These are phyloP conservation scores for Penicillium cinerascens DNA, from an alignment of 495 filamentous ascomycete species.

Conservation along the genomic window DNA sequence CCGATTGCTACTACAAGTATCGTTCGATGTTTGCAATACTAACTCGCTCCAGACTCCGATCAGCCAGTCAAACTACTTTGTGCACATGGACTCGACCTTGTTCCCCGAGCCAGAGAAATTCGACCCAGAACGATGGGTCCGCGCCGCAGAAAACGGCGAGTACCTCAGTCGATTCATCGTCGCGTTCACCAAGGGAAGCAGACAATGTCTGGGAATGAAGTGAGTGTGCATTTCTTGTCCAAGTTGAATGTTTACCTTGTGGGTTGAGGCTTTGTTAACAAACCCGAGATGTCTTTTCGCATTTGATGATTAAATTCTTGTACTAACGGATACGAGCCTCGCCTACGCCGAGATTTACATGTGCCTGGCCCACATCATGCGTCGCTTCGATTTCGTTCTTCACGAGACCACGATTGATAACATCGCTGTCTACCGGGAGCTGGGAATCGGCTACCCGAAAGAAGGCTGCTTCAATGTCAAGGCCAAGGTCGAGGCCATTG, in stretches of 20 bases:
- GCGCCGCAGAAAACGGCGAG: conserved; percentile 16
- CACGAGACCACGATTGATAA: conserved; percentile 36
- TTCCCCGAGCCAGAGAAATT: conserved; percentile 47
- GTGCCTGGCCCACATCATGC: conserved; percentile 32
- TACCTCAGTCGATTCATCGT: conserved; percentile 34
- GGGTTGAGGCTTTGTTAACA: too few species aligned
- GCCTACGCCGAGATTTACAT: conserved; percentile 40
- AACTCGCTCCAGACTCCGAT: conserved; percentile 36
- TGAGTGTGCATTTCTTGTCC: conserved; percentile 13
- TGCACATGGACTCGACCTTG: conserved; percentile 43
- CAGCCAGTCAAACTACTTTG: conserved; percentile 44
- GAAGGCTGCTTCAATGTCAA: conserved; percentile 15
- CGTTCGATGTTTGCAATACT: conserved; percentile 2
- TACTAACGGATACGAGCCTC: conserved; percentile 20
- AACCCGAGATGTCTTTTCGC: too few species aligned
- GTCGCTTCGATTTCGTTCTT: conserved; percentile 35
- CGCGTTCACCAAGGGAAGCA: conserved; percentile 43
- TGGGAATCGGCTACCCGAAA: conserved; percentile 18
- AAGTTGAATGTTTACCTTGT: neutral
- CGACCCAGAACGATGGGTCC: conserved; percentile 50
- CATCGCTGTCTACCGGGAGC: conserved; percentile 25
- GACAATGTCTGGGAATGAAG: conserved; percentile 48
- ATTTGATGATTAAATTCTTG: neutral
- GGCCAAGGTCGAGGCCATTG: conserved; percentile 14
- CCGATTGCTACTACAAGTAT: neutral